Evolutionary conservation across 768 basidiomycete genomes (phyloP), one percentile per base, ranked within the genome.

Genomic region (Pilatotrama ljubarskyi): DNA sequence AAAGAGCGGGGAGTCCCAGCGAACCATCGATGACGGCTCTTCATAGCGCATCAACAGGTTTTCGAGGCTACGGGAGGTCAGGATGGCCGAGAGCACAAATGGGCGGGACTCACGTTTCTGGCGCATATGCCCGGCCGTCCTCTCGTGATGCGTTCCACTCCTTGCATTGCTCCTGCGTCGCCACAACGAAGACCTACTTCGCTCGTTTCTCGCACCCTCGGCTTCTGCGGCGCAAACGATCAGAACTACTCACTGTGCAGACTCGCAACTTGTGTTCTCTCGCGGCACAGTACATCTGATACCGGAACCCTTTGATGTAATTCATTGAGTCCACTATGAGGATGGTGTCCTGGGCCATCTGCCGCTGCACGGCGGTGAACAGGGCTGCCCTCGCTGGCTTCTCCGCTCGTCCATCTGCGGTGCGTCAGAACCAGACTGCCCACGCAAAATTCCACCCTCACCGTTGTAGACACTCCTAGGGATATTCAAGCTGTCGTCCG

Each of bases 231-330:
- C 38, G 56, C 18, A 9, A 9, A 15, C 20, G 25, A 20, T 0
- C 44, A 42, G 26, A 44, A 51, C 22, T 37, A 78, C 84, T 66
- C 65, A 97, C 95, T 46, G 97, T 98, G 73, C 91, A 93, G 5
- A 90, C 85, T 35, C 95, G 80, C 25, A 93, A 78, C 66, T 88
- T 90, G 64, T 87, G 82, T 70, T 99, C 97, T 51, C 94, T 78
- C 5, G 95, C 95, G 0, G 93, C 92, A 69, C 96, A 98, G 71
- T 98, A 97, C 77, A 99, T 87, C 73, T 99, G 97, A 74, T 99
- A 99, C 29, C 97, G 86, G 71, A 94, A 97, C 11, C 96, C 96
- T 72, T 99, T 98, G 81, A 98, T 98, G 74, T 99, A 98, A 70
- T 98, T 98, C 65, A 91, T 82, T 14, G 88, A 85, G 69, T 99